Percentiles rank a stretch among this genome's conserved stretches.
phyloP scores from a whole-genome alignment of 208 protist genomes.

The Kentomonas sorsogonicus region DNA sequence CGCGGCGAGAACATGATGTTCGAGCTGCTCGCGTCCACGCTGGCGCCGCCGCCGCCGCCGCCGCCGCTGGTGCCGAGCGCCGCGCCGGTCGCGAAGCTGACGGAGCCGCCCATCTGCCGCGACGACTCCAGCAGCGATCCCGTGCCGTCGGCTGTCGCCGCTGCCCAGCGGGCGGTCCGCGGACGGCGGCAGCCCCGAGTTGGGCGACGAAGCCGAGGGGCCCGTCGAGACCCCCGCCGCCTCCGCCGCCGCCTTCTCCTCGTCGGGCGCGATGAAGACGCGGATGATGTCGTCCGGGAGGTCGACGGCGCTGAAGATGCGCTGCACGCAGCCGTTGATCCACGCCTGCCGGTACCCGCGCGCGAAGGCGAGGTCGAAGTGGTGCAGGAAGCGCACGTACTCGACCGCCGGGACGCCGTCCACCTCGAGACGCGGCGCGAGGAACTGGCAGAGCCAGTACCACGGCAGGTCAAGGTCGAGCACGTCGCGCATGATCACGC shows the following conservation, averaged over 20 bases:
- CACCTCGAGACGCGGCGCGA: constrained; percentile 41
- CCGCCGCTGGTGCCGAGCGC: neutral
- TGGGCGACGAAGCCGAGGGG: neutral
- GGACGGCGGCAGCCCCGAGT: too few species aligned
- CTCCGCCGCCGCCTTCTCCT: neutral
- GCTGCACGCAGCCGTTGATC: constrained; percentile 33
- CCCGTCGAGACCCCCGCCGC: neutral
- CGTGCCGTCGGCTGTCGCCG: too few species aligned
- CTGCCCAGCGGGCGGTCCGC: too few species aligned
- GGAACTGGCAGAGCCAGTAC: constrained; percentile 78
- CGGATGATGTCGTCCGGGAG: constrained; percentile 64
- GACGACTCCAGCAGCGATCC: too few species aligned
- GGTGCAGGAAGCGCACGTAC: constrained; percentile 70
- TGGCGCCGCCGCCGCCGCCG: neutral
- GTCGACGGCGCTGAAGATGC: constrained; percentile 51
- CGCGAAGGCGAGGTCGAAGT: constrained; percentile 55
- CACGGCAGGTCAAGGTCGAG: constrained; percentile 75
- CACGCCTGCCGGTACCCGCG: constrained; percentile 38
- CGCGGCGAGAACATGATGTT: neutral
- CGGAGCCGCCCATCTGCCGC: neutral
- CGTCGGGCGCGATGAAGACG: constrained; percentile 21
- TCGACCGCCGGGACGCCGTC: constrained; percentile 64
- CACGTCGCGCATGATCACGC: constrained; percentile 60
- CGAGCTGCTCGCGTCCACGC: neutral
- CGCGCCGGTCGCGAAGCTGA: neutral